Percentiles rank a stretch among this genome's conserved stretches.
Evolutionary conservation across 2,329 filamentous ascomycete genomes (phyloP).

Genomic region (Fusarium subtropicale): DNA sequence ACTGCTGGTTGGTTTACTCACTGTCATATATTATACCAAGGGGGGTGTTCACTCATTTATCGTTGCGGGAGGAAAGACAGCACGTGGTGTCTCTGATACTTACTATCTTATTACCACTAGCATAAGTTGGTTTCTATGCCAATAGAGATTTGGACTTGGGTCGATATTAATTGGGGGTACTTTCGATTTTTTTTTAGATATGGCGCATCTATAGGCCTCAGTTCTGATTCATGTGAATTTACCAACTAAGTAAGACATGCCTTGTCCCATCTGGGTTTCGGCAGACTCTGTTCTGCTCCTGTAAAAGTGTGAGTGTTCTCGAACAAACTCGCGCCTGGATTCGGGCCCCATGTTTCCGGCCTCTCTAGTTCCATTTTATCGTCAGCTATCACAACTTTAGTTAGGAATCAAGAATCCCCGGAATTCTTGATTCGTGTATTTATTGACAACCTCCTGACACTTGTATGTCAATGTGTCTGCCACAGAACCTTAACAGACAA

Average conservation of each 20-base stretch:
- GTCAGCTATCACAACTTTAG: background rate
- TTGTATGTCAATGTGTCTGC: constrained; percentile 1
- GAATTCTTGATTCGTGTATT: background rate
- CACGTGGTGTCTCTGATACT: background rate
- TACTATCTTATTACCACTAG: background rate
- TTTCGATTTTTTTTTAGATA: background rate
- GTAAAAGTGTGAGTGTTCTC: background rate
- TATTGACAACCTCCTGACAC: background rate
- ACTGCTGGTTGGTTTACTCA: constrained; percentile 32
- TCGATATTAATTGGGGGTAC: background rate
- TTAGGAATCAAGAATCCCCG: background rate
- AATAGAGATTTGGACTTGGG: background rate
- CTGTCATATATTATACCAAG: constrained; percentile 6
- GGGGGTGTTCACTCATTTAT: background rate
- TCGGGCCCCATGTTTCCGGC: background rate
- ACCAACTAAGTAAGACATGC: background rate
- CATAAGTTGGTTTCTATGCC: background rate
- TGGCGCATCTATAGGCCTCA: background rate
- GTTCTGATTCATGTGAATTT: background rate
- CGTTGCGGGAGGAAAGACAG: background rate
- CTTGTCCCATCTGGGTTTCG: background rate
- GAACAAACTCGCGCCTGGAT: background rate
- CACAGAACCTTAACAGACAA: background rate
- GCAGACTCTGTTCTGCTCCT: background rate
- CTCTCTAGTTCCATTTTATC: background rate